Percentiles rank a stretch among this genome's conserved stretches.
Conservation (phyloP, 2,329 filamentous ascomycete species). For the Fusarium sp. region DNA sequence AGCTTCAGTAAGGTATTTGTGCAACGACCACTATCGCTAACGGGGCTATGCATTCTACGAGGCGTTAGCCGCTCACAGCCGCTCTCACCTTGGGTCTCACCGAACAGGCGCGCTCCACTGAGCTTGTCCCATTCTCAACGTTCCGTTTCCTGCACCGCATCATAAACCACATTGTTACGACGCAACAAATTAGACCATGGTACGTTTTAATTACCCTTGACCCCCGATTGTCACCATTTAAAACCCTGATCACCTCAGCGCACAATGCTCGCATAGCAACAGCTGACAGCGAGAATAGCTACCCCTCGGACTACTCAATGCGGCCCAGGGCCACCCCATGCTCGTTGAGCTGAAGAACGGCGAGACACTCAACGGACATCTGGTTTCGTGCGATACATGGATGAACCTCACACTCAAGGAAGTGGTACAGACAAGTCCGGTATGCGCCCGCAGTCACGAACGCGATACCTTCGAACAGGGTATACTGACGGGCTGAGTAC, state of each 20-base stretch:
- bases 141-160: slow-evolving; percentile 35
- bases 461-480: neutral
- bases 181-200: slow-evolving; percentile 40
- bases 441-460: slow-evolving; percentile 50
- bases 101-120: slow-evolving; percentile 43
- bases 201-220: slow-evolving; percentile 18
- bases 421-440: slow-evolving; percentile 93
- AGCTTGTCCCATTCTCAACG: slow-evolving; percentile 41
- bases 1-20: slow-evolving; percentile 19
- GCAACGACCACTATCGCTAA: slow-evolving; percentile 13
- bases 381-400: slow-evolving; percentile 98
- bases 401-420: slow-evolving; percentile 99
- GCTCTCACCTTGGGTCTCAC: slow-evolving; percentile 38
- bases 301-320: slow-evolving; percentile 86
- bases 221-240: neutral
- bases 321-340: slow-evolving; percentile 97
- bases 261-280: slow-evolving; percentile 7
- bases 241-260: neutral
- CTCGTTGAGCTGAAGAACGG: slow-evolving; percentile 97
- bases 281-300: slow-evolving; percentile 58
- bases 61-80: slow-evolving; percentile 23
- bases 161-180: slow-evolving; percentile 34
- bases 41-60: slow-evolving; percentile 42
- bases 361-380: slow-evolving; percentile 95
- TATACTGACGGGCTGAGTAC: slow-evolving; percentile 45